Evolutionary conservation across 176 grass and related monocot genomes (phyloP).

Genomic region (Carex scoparia): DNA sequence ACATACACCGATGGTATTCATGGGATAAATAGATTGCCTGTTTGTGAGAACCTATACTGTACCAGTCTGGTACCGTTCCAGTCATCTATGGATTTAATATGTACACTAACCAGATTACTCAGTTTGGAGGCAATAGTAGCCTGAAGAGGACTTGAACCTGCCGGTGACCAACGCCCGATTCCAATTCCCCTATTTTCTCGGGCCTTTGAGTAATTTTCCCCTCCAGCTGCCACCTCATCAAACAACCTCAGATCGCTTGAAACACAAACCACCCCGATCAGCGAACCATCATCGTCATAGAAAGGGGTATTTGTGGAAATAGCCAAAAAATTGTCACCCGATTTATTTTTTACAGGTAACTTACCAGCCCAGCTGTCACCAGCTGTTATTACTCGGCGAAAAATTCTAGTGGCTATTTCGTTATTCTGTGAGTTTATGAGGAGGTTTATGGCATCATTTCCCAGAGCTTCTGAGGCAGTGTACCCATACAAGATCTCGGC

Average conservation of each 20-base stretch:
- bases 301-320: conserved; percentile 80
- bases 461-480: conserved; percentile 71
- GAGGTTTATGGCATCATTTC: conserved; percentile 61
- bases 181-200: conserved; percentile 13
- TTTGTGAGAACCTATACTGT: neutral
- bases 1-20: neutral
- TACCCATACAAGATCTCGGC: conserved; percentile 86
- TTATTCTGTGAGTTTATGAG: conserved; percentile 52
- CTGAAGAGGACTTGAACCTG: conserved; percentile 56
- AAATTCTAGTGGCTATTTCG: conserved; percentile 48
- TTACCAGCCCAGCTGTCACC: conserved; percentile 91
- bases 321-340: conserved; percentile 62
- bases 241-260: conserved; percentile 59
- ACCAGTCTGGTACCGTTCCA: neutral
- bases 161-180: neutral
- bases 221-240: conserved; percentile 34
- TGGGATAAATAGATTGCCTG: neutral
- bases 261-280: conserved; percentile 82
- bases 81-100: neutral
- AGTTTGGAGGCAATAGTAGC: conserved; percentile 80
- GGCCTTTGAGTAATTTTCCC: neutral
- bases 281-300: conserved; percentile 74
- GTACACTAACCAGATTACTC: conserved; percentile 69
- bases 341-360: conserved; percentile 72
- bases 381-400: conserved; percentile 40